These are phyloP conservation scores for Trichoderma sp. DNA, from an alignment of 2,329 filamentous ascomycete species.

Conservation along the genomic window DNA sequence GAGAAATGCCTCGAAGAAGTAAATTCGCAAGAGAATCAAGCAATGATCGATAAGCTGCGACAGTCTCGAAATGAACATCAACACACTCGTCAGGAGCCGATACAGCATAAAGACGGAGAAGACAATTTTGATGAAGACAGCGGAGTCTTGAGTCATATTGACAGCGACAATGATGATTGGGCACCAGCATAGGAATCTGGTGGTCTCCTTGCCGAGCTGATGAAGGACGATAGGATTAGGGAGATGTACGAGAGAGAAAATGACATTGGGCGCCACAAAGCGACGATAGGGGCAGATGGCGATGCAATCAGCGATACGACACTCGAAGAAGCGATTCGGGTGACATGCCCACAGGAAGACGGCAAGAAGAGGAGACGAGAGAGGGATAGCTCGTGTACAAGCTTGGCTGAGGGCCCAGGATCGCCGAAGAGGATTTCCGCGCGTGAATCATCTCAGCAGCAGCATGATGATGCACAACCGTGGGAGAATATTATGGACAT, in stretches of 20 bases:
- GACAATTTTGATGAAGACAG: neutral
- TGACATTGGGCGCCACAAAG: neutral
- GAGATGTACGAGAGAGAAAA: neutral
- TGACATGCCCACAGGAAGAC: neutral
- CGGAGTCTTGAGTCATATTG: neutral
- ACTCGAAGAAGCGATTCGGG: neutral
- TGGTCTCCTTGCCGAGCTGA: neutral
- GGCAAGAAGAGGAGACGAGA: neutral
- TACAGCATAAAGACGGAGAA: neutral
- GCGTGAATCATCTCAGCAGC: neutral
- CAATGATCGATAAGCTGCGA: rapidly evolving
- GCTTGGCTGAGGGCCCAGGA: rapidly evolving
- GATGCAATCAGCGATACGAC: neutral
- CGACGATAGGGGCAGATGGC: neutral
- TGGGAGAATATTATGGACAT: neutral
- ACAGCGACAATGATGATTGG: neutral
- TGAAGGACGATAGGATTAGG: neutral
- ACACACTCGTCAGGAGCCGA: neutral
- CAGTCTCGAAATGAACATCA: neutral
- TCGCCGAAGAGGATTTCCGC: neutral
- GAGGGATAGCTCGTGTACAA: neutral
- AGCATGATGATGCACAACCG: neutral
- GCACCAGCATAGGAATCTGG: neutral
- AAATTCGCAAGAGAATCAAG: rapidly evolving
- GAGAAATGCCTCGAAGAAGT: neutral